These are phyloP conservation scores for Backusella westeae DNA, from an alignment of 192 early-diverging fungal genomes.

Conservation along the genomic window DNA sequence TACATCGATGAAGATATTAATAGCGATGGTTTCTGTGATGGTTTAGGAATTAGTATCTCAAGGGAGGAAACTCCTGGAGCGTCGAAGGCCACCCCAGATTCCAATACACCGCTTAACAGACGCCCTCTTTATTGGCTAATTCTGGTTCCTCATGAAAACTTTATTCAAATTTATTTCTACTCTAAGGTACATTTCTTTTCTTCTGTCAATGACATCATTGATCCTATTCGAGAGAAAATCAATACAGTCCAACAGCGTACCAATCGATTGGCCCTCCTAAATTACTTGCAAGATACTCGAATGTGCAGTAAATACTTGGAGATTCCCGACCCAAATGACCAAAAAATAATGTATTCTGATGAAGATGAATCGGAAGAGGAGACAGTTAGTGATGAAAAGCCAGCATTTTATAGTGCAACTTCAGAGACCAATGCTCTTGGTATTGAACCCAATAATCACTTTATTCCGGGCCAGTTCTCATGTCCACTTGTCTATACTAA, in stretches of 20 bases:
- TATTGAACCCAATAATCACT: constrained; percentile 12
- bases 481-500: constrained; percentile 64
- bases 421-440: background rate
- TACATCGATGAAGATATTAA: background rate
- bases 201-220: constrained; percentile 46
- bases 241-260: constrained; percentile 53
- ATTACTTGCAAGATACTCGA: constrained; percentile 59
- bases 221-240: constrained; percentile 49
- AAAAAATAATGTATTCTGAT: constrained; percentile 42
- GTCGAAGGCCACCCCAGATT: background rate
- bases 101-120: background rate
- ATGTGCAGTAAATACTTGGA: constrained; percentile 60
- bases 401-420: background rate
- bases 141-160: constrained; percentile 44
- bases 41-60: constrained; percentile 23
- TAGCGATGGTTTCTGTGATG: constrained; percentile 23
- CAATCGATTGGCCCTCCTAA: constrained; percentile 60
- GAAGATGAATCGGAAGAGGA: constrained; percentile 49
- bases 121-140: constrained; percentile 61
- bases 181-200: constrained; percentile 54
- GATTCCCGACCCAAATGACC: constrained; percentile 32
- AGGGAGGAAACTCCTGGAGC: background rate
- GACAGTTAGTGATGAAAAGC: constrained; percentile 15
- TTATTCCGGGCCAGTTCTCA: constrained; percentile 62
- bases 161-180: constrained; percentile 65